Evolutionary conservation across 441 rosid species (phyloP).

Genomic region (Viola pubescens): DNA sequence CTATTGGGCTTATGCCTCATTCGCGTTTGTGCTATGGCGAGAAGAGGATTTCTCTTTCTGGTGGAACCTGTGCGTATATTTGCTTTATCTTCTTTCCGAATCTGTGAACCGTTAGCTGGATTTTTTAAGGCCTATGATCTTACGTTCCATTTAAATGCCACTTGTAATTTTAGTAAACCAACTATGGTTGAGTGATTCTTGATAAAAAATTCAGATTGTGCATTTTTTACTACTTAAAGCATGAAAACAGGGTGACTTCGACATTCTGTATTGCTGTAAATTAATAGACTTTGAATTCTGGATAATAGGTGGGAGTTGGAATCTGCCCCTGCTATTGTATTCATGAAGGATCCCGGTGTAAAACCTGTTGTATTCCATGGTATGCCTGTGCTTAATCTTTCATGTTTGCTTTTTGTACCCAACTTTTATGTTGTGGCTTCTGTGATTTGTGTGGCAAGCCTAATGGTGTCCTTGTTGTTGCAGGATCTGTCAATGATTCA

Average conservation of each 20-base stretch:
- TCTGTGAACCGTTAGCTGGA: too few relatives aligned
- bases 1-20: constrained; percentile 73
- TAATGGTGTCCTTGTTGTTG: constrained; percentile 21
- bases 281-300: background rate
- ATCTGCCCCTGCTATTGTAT: constrained; percentile 86
- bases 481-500: constrained; percentile 74
- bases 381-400: constrained; percentile 22
- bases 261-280: background rate
- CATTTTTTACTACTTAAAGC: constrained; percentile 12
- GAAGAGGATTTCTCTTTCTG: constrained; percentile 91
- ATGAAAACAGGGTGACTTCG: too few relatives aligned
- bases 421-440: constrained; percentile 4
- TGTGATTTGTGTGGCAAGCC: constrained; percentile 19
- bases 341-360: constrained; percentile 83
- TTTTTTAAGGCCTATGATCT: too few relatives aligned
- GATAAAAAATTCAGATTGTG: background rate
- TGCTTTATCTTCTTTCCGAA: constrained; percentile 15
- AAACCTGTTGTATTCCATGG: constrained; percentile 90
- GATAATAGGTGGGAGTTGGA: constrained; percentile 84
- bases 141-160: too few relatives aligned
- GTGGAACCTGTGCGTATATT: constrained; percentile 81
- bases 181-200: too few relatives aligned
- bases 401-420: constrained; percentile 14
- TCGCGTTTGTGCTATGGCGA: constrained; percentile 78
- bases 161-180: too few relatives aligned